Evolutionary conservation across 176 grass and related monocot species (phyloP).

Genomic region (Carex scoparia): DNA sequence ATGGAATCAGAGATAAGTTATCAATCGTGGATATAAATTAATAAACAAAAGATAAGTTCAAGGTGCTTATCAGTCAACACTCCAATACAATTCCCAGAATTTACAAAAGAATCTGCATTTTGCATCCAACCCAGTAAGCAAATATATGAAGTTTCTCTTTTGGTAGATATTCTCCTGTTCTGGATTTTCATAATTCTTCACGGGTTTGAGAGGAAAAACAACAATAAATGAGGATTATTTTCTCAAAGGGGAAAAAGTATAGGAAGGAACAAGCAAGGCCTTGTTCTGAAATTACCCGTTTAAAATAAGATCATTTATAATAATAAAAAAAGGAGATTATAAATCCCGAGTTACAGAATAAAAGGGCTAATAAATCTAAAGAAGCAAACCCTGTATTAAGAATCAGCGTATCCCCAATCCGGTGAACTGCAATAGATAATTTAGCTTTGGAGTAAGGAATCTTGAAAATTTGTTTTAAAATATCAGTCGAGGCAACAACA

Average conservation of each 20-base stretch:
- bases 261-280: not conserved
- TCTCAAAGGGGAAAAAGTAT: not conserved
- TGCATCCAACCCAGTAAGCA: not conserved
- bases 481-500: slow-evolving; percentile 85
- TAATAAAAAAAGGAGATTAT: not conserved
- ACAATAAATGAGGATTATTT: not conserved
- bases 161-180: not conserved
- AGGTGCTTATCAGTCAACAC: not conserved
- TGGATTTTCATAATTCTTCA: not conserved
- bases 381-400: slow-evolving; percentile 81
- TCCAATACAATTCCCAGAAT: not conserved
- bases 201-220: not conserved
- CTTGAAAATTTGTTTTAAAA: slow-evolving; percentile 98
- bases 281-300: not conserved
- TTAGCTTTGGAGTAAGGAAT: slow-evolving; percentile 93
- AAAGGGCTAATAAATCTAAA: not conserved
- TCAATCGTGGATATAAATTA: slow-evolving; percentile 1
- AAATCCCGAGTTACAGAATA: not conserved
- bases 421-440: slow-evolving; percentile 88
- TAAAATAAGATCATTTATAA: not conserved
- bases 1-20: not conserved
- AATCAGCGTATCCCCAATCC: slow-evolving; percentile 89
- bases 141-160: not conserved
- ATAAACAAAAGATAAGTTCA: not conserved
- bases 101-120: not conserved